Base-by-base conservation (phyloP, 345 rosid species). In the Reutealis trisperma region DNA sequence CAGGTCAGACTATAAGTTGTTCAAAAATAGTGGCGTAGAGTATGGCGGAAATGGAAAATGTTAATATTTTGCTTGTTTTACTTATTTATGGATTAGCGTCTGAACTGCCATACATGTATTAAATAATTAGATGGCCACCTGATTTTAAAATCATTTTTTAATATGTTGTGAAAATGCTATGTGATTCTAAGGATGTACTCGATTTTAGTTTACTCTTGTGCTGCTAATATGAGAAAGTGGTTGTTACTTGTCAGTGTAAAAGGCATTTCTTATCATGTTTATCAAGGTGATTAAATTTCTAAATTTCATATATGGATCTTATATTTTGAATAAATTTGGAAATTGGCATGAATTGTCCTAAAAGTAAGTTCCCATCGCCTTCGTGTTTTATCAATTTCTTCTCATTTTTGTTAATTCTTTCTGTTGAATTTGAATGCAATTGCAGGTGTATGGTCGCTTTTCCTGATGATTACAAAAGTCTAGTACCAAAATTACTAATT, bases 391-490 rank as follows among this genome's bases (percentile, higher is more conserved):
- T 62, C 27, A 62, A 44, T 42, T 54, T 2, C 18, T 67, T 44
- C 16, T 67, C 49, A 32, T 19, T 34, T 30, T 54, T 54, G 2
- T 55, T 71, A 19, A 6, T 52, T 70, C n/a, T 45, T 45, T 21
- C 51, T 51, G 24, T 55, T 71, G 62, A 34, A 55, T 37, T 37
- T 37, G 41, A 37, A 37, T 54, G 62, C 74, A 54, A 71, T 32
- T 74, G 69, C 89, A 93, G 99, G 99, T 96, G 97, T 83, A 85
- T 81, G 89, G 86, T 91, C 82, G 98, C 98, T 86, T 93, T 96
- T 84, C 99, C 99, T 58, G 96, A 91, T 74, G 96, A 96, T 85
- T 92, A 89, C 75, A 90, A 75, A 81, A 83, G 80, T 77, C 94
- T 96, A 2, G 93, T 92, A 49, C 99, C 97, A 12, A 93, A 88